Percentiles rank a stretch among this genome's conserved stretches.
phyloP scores from a whole-genome alignment of 371 early-diverging fungal genomes.

The Smittium culicis region DNA sequence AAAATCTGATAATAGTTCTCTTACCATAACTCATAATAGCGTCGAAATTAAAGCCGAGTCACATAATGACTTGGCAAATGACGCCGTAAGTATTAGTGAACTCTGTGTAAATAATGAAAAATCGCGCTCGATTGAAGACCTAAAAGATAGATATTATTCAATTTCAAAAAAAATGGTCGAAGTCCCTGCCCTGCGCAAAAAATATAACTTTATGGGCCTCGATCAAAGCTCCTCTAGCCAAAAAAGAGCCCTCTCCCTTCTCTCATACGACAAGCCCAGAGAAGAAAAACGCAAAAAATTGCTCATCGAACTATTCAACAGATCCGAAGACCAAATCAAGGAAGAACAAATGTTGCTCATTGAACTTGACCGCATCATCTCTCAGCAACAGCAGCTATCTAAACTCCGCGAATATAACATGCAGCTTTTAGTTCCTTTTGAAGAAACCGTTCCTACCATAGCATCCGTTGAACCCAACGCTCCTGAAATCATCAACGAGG shows the following conservation, averaged over 20 bases:
- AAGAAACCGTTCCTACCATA: constrained; percentile 14
- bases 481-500: background rate
- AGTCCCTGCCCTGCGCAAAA: constrained; percentile 1
- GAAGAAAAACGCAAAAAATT: constrained; percentile 70
- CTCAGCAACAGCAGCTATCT: constrained; percentile 51
- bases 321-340: constrained; percentile 64
- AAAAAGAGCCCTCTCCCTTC: background rate
- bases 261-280: constrained; percentile 15
- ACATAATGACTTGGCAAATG: constrained; percentile 4
- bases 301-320: constrained; percentile 46
- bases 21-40: too few species aligned
- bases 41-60: background rate
- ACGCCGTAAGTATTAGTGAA: background rate
- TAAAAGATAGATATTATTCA: constrained; percentile 66
- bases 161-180: constrained; percentile 22
- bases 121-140: constrained; percentile 46
- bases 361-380: constrained; percentile 64
- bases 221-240: background rate
- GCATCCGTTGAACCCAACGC: constrained; percentile 5
- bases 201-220: constrained; percentile 2
- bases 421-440: constrained; percentile 33
- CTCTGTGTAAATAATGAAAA: constrained; percentile 18
- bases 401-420: constrained; percentile 60
- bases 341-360: constrained; percentile 65
- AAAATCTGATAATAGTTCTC: too few species aligned